A percentile compares a stretch with the other conserved stretches of the same genome.
These are phyloP conservation scores for Naganishia cerealis DNA, from an alignment of 1,284 basidiomycete genomes.

Conservation along the genomic window DNA sequence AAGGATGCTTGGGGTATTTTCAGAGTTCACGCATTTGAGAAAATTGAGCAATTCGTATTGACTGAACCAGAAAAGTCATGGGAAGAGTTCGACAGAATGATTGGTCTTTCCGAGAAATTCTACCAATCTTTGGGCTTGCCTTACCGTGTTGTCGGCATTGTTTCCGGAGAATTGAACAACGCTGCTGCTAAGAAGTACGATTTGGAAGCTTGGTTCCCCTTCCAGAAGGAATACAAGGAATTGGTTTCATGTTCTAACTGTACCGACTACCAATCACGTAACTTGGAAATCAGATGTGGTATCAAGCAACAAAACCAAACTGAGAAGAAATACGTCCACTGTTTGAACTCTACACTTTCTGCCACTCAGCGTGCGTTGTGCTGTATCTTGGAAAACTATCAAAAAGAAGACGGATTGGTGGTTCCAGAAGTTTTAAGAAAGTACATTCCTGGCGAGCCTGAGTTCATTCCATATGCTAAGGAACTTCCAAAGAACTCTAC, in stretches of 20 bases:
- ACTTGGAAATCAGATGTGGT: conserved; percentile 84
- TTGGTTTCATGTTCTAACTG: conserved; percentile 88
- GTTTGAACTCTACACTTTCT: conserved; percentile 95
- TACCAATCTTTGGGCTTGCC: conserved; percentile 90
- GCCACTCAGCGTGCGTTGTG: conserved; percentile 94
- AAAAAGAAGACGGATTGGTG: no score
- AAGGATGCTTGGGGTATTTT: conserved; percentile 99
- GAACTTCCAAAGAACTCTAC: conserved; percentile 50
- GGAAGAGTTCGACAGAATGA: conserved; percentile 89
- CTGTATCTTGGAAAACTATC: conserved; percentile 98
- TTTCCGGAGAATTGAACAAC: conserved; percentile 92
- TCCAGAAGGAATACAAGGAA: conserved; percentile 95
- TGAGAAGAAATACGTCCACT: conserved; percentile 91
- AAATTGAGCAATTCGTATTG: conserved; percentile 92
- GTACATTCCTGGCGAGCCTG: conserved; percentile 69
- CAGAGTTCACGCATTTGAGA: conserved; percentile 99
- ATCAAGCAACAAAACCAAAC: conserved; percentile 80
- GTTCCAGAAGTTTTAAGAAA: conserved; percentile 86
- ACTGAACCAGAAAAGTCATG: conserved; percentile 92
- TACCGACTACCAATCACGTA: conserved; percentile 88
- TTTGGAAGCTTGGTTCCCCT: conserved; percentile 98
- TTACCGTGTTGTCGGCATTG: conserved; percentile 92
- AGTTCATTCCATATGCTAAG: conserved; percentile 76
- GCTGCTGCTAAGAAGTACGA: conserved; percentile 97
- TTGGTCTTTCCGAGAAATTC: conserved; percentile 85